Base-by-base conservation (phyloP, 129 eudicot species). In the Pseudognaphalium luteoalbum region DNA sequence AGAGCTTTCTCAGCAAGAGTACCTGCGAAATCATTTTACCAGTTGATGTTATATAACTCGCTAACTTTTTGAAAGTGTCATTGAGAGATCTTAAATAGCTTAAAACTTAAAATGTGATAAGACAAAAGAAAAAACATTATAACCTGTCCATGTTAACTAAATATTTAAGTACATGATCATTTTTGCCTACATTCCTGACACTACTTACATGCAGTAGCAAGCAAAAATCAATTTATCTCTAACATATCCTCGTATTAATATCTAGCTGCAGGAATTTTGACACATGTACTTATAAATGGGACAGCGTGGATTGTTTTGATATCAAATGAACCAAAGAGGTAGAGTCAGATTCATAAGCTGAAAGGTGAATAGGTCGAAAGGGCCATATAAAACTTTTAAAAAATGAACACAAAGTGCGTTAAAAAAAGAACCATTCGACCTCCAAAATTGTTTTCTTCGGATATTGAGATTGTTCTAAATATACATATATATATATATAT, bases 1-100 rank as follows among this genome's bases (percentile, higher is more conserved):
- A 93, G 87, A 81, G 98, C 91, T 85, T 93, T 93, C 88, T 93
- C 98, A 70, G 98, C 97, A 68, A 93, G 97, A 68, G 98, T 93
- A 66, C 98, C 98, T 93, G 82, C 30, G 64, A 65, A 72, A 61
- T 67, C 28, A 42, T 16, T 12, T 72, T 42, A 68, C 54, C 16
- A 57, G 17, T 62, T 15, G 47, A 70, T 47, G 10, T 3, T 71
- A 41, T 71, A 28, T 16, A 16, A 14, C 20, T 44, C 76, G 8
- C 33, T 42, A 74, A 65, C 44, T 29, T 69, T 21, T 25, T 41
- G 21, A 62, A 2, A 63, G 8, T 30, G 37, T 62, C 4, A 12
- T 30, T 33, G 35, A 14, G 39, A 63, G 39, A 25, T 63, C 10
- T 33, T 33, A 14, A 30, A 54, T 54, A 54, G 8, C 21, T 62